Evolutionary conservation across 2,329 filamentous ascomycete species (phyloP).

Genomic region (Orbilia ellipsospora): DNA sequence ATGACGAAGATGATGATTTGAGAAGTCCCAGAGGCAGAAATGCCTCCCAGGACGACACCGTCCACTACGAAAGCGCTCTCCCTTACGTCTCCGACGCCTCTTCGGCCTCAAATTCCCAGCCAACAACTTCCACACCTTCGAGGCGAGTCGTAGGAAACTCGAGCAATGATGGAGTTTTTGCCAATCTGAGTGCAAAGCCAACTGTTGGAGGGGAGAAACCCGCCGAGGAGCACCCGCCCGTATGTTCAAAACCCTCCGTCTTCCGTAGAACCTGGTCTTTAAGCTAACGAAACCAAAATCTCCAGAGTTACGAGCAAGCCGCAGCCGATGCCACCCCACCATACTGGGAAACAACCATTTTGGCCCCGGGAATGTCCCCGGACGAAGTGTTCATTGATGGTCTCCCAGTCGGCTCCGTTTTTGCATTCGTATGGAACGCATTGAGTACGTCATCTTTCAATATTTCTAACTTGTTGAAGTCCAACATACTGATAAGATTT

Average conservation of each 20-base stretch:
- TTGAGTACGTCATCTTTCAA: constrained; percentile 69
- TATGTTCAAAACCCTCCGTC: constrained; percentile 66
- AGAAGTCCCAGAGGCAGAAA: constrained; percentile 81
- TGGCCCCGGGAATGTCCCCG: constrained; percentile 88
- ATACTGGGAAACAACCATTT: constrained; percentile 98
- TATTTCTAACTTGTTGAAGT: constrained; percentile 8
- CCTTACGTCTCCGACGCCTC: constrained; percentile 52
- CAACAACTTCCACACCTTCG: constrained; percentile 62
- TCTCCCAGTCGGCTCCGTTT: constrained; percentile 87
- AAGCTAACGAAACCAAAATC: constrained; percentile 10
- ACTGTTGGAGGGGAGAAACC: constrained; percentile 77
- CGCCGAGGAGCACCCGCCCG: constrained; percentile 90
- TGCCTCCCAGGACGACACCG: constrained; percentile 55
- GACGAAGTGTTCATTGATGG: constrained; percentile 98
- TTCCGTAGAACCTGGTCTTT: background rate
- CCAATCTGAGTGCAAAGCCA: constrained; percentile 91
- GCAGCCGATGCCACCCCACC: constrained; percentile 94
- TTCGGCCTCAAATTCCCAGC: constrained; percentile 57
- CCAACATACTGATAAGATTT: constrained; percentile 16
- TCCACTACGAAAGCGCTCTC: constrained; percentile 56
- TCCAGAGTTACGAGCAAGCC: constrained; percentile 94
- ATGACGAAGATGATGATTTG: constrained; percentile 81
- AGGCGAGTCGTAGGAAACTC: constrained; percentile 77
- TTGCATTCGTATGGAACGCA: constrained; percentile 89
- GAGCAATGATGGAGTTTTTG: constrained; percentile 95